These are phyloP conservation scores for Penicillium riverlandense DNA, from an alignment of 495 filamentous ascomycete genomes.

Conservation along the genomic window DNA sequence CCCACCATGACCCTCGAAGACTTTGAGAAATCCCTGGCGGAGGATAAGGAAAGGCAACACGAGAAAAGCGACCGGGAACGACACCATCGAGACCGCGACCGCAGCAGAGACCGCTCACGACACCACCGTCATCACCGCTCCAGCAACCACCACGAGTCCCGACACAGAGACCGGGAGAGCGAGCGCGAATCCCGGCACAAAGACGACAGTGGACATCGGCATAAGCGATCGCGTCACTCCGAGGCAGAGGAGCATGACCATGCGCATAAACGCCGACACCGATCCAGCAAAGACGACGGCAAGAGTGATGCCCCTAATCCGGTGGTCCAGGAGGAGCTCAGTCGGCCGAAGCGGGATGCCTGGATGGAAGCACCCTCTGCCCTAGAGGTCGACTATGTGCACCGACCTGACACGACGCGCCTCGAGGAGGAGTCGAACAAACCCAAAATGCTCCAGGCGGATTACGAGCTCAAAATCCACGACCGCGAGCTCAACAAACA, in stretches of 20 bases:
- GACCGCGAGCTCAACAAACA: slow-evolving; percentile 73
- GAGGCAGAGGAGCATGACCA: slow-evolving; percentile 33
- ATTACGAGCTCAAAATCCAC: slow-evolving; percentile 72
- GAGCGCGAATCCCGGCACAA: slow-evolving; percentile 23
- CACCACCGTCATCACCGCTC: slow-evolving; percentile 33
- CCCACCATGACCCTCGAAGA: slow-evolving; percentile 46
- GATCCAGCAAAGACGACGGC: slow-evolving; percentile 21
- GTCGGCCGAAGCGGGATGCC: slow-evolving; percentile 58
- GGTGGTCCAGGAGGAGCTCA: slow-evolving; percentile 29
- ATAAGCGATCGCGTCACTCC: slow-evolving; percentile 48
- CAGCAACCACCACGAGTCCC: slow-evolving; percentile 16
- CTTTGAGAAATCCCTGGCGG: slow-evolving; percentile 44
- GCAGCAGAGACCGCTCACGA: slow-evolving; percentile 31
- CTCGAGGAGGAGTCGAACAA: slow-evolving; percentile 33
- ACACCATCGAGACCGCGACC: slow-evolving; percentile 31
- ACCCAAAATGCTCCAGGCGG: slow-evolving; percentile 48
- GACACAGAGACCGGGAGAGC: too few species aligned
- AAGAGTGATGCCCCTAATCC: slow-evolving; percentile 15
- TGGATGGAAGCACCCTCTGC: slow-evolving; percentile 92
- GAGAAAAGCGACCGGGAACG: slow-evolving; percentile 30
- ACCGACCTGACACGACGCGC: slow-evolving; percentile 47
- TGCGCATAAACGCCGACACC: slow-evolving; percentile 26
- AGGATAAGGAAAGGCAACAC: slow-evolving; percentile 29
- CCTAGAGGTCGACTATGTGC: slow-evolving; percentile 78
- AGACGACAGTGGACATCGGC: slow-evolving; percentile 41